Evolutionary conservation across 495 filamentous ascomycete genomes (phyloP), one percentile per base, ranked within the genome.

Genomic region (Penicillium coffeae): DNA sequence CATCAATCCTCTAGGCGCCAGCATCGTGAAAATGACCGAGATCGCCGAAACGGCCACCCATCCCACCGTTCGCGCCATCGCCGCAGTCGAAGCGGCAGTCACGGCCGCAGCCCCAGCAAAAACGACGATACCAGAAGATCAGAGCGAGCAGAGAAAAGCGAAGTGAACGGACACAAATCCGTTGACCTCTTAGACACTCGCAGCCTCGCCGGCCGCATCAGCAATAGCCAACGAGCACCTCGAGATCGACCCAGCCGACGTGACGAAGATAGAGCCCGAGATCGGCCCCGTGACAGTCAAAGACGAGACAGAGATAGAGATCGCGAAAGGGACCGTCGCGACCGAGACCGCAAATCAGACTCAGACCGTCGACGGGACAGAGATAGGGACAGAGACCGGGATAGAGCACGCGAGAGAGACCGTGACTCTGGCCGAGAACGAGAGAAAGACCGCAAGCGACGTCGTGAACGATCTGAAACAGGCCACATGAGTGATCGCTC

Each of bases 381-480:
- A 10, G 55, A 65, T 34, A 41, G 61, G 4, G 63, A 68, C 20
- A 65, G 68, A 6, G 71, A 69, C 27, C 59, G 52, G 13, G 59
- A 66, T 15, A 30, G 25, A 30, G 10, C 25, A 5, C 51, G 61
- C 7, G 59, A 65, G 14, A 45, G 55, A 1, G 65, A 59, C 16
- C 48, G 63, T 3, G 63, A 69, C 3, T 59, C 61, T 12, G 73
- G 78, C 8, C 58, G 72, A 16, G 71, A 77, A 14, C 68, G 72
- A 4, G 72, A 80, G 3, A 66, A 75, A 50, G 74, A 76, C 53
- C 72, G 75, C 56, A 85, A 85, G 58, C 68, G 75, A 8, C 74
- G 74, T 18, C 77, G 76, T 15, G 78, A 80, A 30, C 70, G 74
- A 10, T 74, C 73, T 8, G 64, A 58, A n/a, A 75, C 76, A 3